Evolutionary conservation across 805 yeast species (phyloP), one percentile per base, ranked within the genome.

Genomic region (Priceomyces medius): DNA sequence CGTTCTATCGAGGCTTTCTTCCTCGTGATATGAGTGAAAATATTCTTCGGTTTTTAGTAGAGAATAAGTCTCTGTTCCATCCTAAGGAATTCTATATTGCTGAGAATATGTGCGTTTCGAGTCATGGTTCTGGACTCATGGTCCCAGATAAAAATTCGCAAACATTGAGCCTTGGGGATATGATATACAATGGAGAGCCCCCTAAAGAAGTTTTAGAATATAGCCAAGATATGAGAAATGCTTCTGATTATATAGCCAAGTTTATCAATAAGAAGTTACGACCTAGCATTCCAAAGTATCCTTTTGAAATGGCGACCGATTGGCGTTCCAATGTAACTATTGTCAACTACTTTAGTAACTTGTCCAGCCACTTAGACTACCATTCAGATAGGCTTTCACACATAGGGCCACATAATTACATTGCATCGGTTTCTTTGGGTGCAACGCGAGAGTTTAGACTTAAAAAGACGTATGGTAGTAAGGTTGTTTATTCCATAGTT

Each of bases 381-480:
- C 95, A 86, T 56, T 80, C 89, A 2, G 95, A 86, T 58, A 74
- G 85, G 42, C 57, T 86, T 46, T 81, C 88, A 0, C 71, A 80
- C 37, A 71, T 85, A 17, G 95, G 95, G 0, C 90, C 93, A 0
- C 76, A 81, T 43, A 80, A 85, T 4, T 70, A 71, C 28, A 79
- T 87, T 36, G 88, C 82, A 0, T 80, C 90, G 1, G 40, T 85
- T 2, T 79, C 87, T 3, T 54, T 86, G 7, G 95, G 95, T 0
- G 76, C 82, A 3, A 76, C 85, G 0, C 65, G 95, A 29, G 82
- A 79, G 45, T 87, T 86, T 53, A 58, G 88, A 29, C 56, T 85
- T 4, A 62, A 82, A 41, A 71, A 70, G 42, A 62, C 54, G 20
- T 68, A 76, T 43, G 64, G 63, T 3, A 54, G 58, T 43, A 49